Conservation (phyloP, 208 protist species). For the Leishmania aethiopica region DNA sequence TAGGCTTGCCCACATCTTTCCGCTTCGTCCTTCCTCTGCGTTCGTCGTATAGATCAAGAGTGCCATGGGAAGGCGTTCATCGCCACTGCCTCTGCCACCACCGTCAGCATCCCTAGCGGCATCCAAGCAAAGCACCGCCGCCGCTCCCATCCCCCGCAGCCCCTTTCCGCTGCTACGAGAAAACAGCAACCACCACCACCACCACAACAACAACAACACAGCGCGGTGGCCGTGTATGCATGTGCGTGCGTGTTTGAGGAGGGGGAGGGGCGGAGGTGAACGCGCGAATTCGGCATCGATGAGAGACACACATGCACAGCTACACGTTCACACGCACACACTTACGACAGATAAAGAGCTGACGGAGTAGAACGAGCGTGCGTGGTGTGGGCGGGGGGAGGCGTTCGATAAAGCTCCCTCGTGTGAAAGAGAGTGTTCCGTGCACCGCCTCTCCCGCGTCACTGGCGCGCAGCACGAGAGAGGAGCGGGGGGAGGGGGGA, state of each 20-base stretch:
- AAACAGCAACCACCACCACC: neutral
- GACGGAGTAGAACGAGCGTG: neutral
- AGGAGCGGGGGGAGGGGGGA: neutral
- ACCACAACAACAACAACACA: neutral
- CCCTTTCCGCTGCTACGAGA: neutral
- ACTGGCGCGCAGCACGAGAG: neutral
- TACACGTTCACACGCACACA: neutral
- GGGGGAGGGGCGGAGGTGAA: neutral
- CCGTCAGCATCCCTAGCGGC: neutral
- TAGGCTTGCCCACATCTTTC: too few relatives aligned
- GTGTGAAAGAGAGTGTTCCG: neutral
- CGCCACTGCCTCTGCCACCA: neutral
- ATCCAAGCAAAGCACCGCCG: neutral
- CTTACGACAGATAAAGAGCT: neutral
- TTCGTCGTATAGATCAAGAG: neutral
- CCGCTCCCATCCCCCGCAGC: neutral
- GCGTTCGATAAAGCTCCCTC: neutral
- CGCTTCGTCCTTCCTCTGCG: neutral
- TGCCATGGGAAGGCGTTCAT: neutral
- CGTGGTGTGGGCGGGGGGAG: neutral
- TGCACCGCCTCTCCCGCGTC: neutral
- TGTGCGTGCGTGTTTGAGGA: neutral
- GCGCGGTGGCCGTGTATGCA: neutral
- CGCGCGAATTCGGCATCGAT: neutral
- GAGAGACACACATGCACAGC: neutral